Evolutionary conservation across 495 filamentous ascomycete genomes (phyloP), one percentile per base, ranked within the genome.

Genomic region (Trichoderma reesei): DNA sequence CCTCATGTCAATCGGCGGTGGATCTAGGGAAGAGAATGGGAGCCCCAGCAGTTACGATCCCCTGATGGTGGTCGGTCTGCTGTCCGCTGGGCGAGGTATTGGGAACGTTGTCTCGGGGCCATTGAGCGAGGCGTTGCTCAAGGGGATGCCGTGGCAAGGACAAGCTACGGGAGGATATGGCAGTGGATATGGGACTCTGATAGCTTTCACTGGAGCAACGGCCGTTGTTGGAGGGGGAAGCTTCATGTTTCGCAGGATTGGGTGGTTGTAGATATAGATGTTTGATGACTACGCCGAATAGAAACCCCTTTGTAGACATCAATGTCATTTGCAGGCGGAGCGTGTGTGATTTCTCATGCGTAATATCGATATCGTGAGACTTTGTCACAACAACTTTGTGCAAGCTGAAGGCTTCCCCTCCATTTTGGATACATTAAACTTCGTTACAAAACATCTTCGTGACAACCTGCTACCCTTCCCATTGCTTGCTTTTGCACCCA

Each of bases 11-110:
- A 74, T 75, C 41, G 74, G 77, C 26, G 66, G 74, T 20, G 31
- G 26, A 34, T 56, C 51, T 2, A n/a, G 31, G 14, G 51, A 56
- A 56, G 54, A 63, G 16, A 54, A 37, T 3, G 59, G 41, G 8
- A n/a, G 59, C 16, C 4, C 18, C 13, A 10, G 59, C 3, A 51
- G 60, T 36, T 70, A 68, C 5, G 75, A 78, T 31, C 73, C 73
- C 6, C 66, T 65, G 2, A 78, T 88, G 74, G 76, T 89, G 2
- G 85, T 88, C 71, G 85, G 85, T 2, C 77, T 85, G 44, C 68
- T 90, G 61, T 81, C 83, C 39, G 82, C 81, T 38, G 87, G 85
- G 0, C 74, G 87, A 65, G 89, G 88, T 5, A 78, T 92, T 62
- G 88, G 87, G 3, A 84, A 83, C 70, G 79, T 88, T 16, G 75